Percentiles rank a stretch among this genome's conserved stretches.
Conservation (phyloP, 2,329 filamentous ascomycete genomes). For the Colletotrichum simmondsii region DNA sequence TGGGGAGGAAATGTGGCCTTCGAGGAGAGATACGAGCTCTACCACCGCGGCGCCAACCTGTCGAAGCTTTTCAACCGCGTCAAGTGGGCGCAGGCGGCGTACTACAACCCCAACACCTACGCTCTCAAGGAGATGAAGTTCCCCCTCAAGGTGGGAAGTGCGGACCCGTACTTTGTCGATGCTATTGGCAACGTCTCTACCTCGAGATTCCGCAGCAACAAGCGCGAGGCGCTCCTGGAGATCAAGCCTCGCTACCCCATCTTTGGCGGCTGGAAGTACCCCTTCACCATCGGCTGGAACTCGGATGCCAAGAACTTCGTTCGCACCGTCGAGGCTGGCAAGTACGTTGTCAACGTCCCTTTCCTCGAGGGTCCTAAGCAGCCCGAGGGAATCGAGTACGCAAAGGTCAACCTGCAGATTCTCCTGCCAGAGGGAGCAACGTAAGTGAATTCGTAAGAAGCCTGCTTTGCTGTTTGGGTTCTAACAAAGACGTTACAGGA, state of each 20-base stretch:
- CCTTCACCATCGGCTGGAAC: conserved; percentile 97
- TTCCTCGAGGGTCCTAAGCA: conserved; percentile 94
- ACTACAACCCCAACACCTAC: conserved; percentile 80
- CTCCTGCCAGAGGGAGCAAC: conserved; percentile 91
- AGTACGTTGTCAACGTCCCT: conserved; percentile 86
- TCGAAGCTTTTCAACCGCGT: conserved; percentile 79
- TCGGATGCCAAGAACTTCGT: conserved; percentile 82
- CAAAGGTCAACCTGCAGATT: conserved; percentile 81
- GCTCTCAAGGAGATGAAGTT: conserved; percentile 87
- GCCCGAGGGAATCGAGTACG: conserved; percentile 86
- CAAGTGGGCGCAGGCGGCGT: conserved; percentile 77
- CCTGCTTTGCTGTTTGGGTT: neutral
- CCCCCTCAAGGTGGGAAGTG: conserved; percentile 81
- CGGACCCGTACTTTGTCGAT: conserved; percentile 93
- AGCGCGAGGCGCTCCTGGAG: conserved; percentile 84
- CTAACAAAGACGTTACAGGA: conserved; percentile 67
- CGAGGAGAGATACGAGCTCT: conserved; percentile 91
- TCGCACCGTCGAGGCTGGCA: conserved; percentile 69
- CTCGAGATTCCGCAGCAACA: conserved; percentile 83
- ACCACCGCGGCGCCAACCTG: conserved; percentile 86
- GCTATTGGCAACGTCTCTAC: conserved; percentile 98
- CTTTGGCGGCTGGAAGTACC: conserved; percentile 98
- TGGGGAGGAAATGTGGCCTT: conserved; percentile 98
- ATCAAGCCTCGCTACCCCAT: conserved; percentile 95
- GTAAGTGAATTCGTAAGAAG: conserved; percentile 59